Conservation (phyloP, 2,329 filamentous ascomycete genomes). For the Fusarium sp. region DNA sequence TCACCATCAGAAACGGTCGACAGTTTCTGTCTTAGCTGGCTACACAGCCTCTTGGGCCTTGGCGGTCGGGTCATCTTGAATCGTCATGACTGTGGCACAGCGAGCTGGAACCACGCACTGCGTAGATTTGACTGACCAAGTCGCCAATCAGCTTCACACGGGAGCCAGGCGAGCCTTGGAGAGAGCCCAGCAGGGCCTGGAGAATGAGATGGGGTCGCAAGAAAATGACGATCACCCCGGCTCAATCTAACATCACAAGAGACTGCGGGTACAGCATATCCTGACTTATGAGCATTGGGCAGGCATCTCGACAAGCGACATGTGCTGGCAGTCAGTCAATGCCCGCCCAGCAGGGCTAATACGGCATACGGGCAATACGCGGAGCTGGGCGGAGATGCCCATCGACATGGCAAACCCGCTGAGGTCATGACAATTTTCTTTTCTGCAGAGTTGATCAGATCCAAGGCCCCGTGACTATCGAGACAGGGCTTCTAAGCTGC, state of each 20-base stretch:
- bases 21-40: slow-evolving; percentile 5
- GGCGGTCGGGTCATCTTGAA: slow-evolving; percentile 13
- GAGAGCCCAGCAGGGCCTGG: slow-evolving; percentile 3
- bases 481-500: neutral
- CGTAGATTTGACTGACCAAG: slow-evolving; percentile 17
- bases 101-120: slow-evolving; percentile 14
- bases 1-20: slow-evolving; percentile 38
- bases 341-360: neutral
- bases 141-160: slow-evolving; percentile 22
- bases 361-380: slow-evolving; percentile 9
- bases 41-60: slow-evolving; percentile 12
- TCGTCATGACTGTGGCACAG: slow-evolving; percentile 41
- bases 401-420: neutral
- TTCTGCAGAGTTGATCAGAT: neutral
- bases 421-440: slow-evolving; percentile 7
- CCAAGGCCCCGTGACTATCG: neutral
- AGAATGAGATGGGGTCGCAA: neutral
- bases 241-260: slow-evolving; percentile 9
- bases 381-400: slow-evolving; percentile 2
- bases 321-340: neutral
- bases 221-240: slow-evolving; percentile 17
- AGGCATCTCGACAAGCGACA: neutral
- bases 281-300: slow-evolving; percentile 1
- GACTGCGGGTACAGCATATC: neutral
- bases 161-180: slow-evolving; percentile 10